A percentile compares a stretch with the other conserved stretches of the same genome.
These are phyloP conservation scores for Phytophthora crassamura DNA, from an alignment of 352 stramenopile species.

Conservation along the genomic window DNA sequence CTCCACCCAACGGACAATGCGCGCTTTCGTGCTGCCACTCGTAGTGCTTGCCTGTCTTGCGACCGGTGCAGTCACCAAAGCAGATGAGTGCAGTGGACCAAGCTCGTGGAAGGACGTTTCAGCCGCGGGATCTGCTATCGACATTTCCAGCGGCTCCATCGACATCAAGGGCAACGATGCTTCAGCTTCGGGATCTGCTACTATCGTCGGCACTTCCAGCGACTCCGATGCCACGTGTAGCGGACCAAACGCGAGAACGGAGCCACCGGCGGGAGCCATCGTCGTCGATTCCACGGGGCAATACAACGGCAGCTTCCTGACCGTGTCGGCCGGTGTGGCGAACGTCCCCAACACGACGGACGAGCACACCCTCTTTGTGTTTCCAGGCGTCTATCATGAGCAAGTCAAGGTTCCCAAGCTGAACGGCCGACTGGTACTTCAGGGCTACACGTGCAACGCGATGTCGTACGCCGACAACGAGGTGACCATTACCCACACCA, in stretches of 20 bases:
- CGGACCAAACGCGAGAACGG: slow-evolving; percentile 10
- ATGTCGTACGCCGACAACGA: slow-evolving; percentile 21
- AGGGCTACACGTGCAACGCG: slow-evolving; percentile 26
- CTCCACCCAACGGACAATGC: slow-evolving; percentile 17
- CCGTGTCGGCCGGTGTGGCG: slow-evolving; percentile 9
- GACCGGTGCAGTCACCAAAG: neutral
- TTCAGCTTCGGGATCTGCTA: no score
- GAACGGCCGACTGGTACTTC: slow-evolving; percentile 14
- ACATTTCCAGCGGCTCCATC: no score
- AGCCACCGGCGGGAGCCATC: slow-evolving; percentile 9
- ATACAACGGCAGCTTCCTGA: slow-evolving; percentile 18
- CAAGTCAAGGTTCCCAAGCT: slow-evolving; percentile 21
- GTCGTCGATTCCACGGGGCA: slow-evolving; percentile 20
- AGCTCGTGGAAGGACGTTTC: neutral
- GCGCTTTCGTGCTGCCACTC: slow-evolving; percentile 1
- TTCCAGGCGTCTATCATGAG: slow-evolving; percentile 22
- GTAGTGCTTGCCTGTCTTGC: slow-evolving; percentile 6
- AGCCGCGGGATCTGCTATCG: no score
- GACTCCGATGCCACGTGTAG: slow-evolving; percentile 1
- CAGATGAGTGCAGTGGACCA: slow-evolving; percentile 11
- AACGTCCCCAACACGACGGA: slow-evolving; percentile 28
- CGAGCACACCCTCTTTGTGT: slow-evolving; percentile 19
- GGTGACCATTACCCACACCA: slow-evolving; percentile 20
- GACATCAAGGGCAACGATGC: no score
- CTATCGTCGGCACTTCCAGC: no score